phyloP scores from a whole-genome alignment of 2,329 filamentous ascomycete genomes.

The Fusarium annulatum region DNA sequence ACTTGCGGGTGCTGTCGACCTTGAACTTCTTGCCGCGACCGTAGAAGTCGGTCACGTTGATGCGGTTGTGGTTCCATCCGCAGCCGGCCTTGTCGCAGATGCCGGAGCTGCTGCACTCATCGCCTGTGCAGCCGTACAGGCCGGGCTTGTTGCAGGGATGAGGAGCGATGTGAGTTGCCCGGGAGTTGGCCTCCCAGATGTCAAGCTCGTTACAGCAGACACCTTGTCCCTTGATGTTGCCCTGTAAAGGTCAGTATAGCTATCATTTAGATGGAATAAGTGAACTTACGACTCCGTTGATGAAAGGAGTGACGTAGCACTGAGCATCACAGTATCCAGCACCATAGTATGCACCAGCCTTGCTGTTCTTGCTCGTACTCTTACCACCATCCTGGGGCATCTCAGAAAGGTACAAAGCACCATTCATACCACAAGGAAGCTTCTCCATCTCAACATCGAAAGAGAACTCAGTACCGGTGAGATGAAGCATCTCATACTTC shows the following conservation, averaged over 20 bases:
- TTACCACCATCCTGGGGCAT: slow-evolving; percentile 69
- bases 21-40: slow-evolving; percentile 45
- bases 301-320: slow-evolving; percentile 63
- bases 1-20: slow-evolving; percentile 53
- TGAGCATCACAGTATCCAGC: slow-evolving; percentile 74
- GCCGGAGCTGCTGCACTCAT: slow-evolving; percentile 52
- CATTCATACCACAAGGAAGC: slow-evolving; percentile 75
- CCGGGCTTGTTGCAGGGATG: slow-evolving; percentile 60
- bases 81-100: slow-evolving; percentile 59
- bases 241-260: slow-evolving; percentile 10
- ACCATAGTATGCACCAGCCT: slow-evolving; percentile 69
- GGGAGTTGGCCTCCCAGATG: slow-evolving; percentile 65
- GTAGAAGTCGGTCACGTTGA: slow-evolving; percentile 47
- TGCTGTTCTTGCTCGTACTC: slow-evolving; percentile 58
- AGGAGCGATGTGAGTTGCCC: slow-evolving; percentile 58
- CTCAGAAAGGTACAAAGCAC: slow-evolving; percentile 70
- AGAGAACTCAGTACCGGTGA: slow-evolving; percentile 70
- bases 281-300: slow-evolving; percentile 58
- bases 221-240: slow-evolving; percentile 42
- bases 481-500: slow-evolving; percentile 69
- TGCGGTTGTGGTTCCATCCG: slow-evolving; percentile 56
- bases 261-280: accelerated
- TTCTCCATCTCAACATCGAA: slow-evolving; percentile 75
- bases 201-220: slow-evolving; percentile 67
- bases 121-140: slow-evolving; percentile 58